A percentile compares a stretch with the other conserved stretches of the same genome.
Evolutionary conservation across 805 yeast genomes (phyloP).

Genomic region (Blastobotrys muscicola): DNA sequence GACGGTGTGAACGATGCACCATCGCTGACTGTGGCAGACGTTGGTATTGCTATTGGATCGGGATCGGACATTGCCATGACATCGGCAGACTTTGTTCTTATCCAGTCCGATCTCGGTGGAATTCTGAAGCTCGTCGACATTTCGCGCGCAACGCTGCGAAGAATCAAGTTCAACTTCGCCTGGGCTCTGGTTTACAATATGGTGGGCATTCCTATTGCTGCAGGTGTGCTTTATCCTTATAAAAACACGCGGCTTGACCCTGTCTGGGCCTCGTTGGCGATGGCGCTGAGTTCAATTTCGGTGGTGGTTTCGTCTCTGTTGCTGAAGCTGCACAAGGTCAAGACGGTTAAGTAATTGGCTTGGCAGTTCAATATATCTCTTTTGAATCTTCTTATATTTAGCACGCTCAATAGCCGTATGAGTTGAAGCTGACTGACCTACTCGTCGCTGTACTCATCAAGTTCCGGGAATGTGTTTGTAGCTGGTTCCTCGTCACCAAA

Average conservation of each 20-base stretch:
- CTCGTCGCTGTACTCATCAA: too few species aligned
- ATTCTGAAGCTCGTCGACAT: conserved; percentile 54
- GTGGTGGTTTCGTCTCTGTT: conserved; percentile 74
- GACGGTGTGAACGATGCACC: conserved; percentile 84
- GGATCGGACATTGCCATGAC: conserved; percentile 71
- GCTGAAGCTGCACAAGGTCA: conserved; percentile 42
- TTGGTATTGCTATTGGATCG: conserved; percentile 67
- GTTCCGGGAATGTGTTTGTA: too few species aligned
- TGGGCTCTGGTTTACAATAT: conserved; percentile 84
- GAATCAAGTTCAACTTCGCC: conserved; percentile 71
- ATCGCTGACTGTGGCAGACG: conserved; percentile 63
- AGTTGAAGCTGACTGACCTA: too few species aligned
- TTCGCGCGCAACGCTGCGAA: conserved; percentile 56
- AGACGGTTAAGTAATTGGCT: background rate
- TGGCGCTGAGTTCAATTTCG: conserved; percentile 88
- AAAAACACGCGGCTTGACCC: conserved; percentile 69
- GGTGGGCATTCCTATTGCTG: conserved; percentile 85
- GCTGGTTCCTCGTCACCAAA: too few species aligned
- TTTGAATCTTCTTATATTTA: too few species aligned
- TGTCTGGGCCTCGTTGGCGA: conserved; percentile 79
- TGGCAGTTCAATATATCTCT: too few species aligned
- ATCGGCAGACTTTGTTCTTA: conserved; percentile 62
- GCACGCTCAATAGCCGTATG: too few species aligned
- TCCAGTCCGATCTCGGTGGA: conserved; percentile 40
- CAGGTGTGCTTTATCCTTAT: conserved; percentile 81